A percentile compares a stretch with the other conserved stretches of the same genome.
These are phyloP conservation scores for Barnettozyma wickerhamii DNA, from an alignment of 805 yeast species.

Conservation along the genomic window DNA sequence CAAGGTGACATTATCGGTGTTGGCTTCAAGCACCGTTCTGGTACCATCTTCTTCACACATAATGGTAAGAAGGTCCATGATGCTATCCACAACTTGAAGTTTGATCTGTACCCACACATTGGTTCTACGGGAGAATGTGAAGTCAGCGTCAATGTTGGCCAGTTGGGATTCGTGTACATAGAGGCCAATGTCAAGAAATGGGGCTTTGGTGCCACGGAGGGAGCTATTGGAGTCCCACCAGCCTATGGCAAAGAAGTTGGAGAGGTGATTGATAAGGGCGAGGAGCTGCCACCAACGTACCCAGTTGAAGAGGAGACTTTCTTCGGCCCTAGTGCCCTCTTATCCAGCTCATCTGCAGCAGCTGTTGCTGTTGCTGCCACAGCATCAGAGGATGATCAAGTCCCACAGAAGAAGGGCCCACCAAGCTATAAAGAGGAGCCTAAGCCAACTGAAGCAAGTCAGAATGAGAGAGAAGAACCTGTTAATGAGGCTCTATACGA, in stretches of 20 bases:
- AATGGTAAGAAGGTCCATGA: slow-evolving; percentile 88
- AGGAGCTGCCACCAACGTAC: slow-evolving; percentile 66
- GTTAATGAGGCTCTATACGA: slow-evolving; percentile 26
- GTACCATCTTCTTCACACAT: slow-evolving; percentile 87
- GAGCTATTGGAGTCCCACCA: slow-evolving; percentile 43
- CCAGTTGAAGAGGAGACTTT: slow-evolving; percentile 60
- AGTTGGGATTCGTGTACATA: slow-evolving; percentile 71
- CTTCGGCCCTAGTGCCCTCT: slow-evolving; percentile 42
- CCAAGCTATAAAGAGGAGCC: slow-evolving; percentile 26
- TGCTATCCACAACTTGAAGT: slow-evolving; percentile 65
- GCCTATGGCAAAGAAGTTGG: slow-evolving; percentile 37
- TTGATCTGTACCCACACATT: slow-evolving; percentile 35
- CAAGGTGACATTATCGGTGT: slow-evolving; percentile 94
- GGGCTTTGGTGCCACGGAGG: slow-evolving; percentile 54
- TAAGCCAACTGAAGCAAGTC: slow-evolving; percentile 6
- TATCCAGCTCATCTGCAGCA: slow-evolving; percentile 1
- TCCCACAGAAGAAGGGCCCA: slow-evolving; percentile 15
- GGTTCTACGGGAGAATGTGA: slow-evolving; percentile 36
- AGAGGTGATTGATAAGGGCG: slow-evolving; percentile 61
- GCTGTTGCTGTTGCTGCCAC: not conserved
- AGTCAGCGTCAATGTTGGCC: slow-evolving; percentile 62
- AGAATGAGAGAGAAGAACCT: slow-evolving; percentile 7
- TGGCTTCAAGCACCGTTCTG: slow-evolving; percentile 77
- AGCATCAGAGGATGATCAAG: not conserved
- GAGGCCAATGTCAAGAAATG: slow-evolving; percentile 84